Conservation (phyloP, 768 basidiomycete genomes). For the Pholiota conissans region DNA sequence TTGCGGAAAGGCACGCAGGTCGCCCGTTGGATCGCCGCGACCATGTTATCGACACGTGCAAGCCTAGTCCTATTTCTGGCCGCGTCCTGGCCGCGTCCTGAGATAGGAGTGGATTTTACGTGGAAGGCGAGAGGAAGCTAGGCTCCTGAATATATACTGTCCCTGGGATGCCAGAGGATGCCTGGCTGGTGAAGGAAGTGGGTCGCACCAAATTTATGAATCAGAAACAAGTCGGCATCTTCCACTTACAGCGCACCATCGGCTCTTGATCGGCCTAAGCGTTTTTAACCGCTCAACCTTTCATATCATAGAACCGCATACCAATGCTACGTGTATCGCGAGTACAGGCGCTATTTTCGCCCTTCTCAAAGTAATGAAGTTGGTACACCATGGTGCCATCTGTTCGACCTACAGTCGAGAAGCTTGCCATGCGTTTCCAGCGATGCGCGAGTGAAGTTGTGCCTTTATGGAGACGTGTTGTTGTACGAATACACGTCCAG, state of each 20-base stretch:
- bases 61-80: not conserved
- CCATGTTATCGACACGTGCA: not conserved
- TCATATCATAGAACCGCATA: not conserved
- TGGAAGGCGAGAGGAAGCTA: not conserved
- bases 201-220: not conserved
- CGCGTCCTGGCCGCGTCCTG: not conserved
- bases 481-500: no score
- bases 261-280: not conserved
- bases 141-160: not conserved
- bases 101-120: not conserved
- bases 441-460: no score
- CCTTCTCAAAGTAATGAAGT: not conserved
- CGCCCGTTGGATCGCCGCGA: not conserved
- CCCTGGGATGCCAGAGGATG: no score
- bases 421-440: not conserved
- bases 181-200: not conserved
- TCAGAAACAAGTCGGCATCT: not conserved
- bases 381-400: no score
- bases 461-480: no score
- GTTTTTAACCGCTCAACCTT: not conserved
- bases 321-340: not conserved
- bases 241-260: not conserved
- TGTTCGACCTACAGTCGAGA: not conserved
- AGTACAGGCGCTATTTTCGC: not conserved
- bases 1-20: slow-evolving; percentile 1